Evolutionary conservation across 2,329 filamentous ascomycete species (phyloP), one percentile per base, ranked within the genome.

Genomic region (Emergomyces orientalis): DNA sequence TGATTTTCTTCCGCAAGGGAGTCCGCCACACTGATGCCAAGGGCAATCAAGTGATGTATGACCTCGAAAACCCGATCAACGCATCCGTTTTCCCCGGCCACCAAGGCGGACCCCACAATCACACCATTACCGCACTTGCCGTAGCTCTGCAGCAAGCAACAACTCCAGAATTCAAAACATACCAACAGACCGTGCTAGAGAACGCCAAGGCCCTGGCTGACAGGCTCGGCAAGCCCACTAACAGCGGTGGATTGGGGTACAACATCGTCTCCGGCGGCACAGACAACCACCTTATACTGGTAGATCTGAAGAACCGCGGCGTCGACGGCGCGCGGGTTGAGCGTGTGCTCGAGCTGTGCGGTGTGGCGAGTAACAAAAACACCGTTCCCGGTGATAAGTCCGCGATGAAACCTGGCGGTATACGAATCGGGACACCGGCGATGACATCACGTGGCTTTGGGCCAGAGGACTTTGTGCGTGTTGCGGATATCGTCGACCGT

Each of bases 1-100:
- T 99, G 94, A 99, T 99, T 81, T 99, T 99, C 86, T 99, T 92
- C 87, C 90, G 94, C 79, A 97, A 96, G 83, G 94, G 94, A 67
- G 88, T 97, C 65, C 89, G 93, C 73, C 91, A 88, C 72, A 88
- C 88, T 62, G 90, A 97, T 75, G 97, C 97, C 85, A 87, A 89
- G 65, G 91, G 91, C 72, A 93, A 96, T 80, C 85, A 93, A 82
- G 88, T 84, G 60, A 81, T 92, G 71, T 99, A 97, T 77, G 91
- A 99, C 73, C 86, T 99, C 41, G 94, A 99, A 82, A 86, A 87
- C 70, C 90, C 91, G 63, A 99, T 99, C 83, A 99, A 99, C 82
- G 92, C 95, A 78, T 97, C 94, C 63, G 94, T 99, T 76, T 99
- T 99, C 86, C 94, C 94, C 63, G 94, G 94, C 65, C 94, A 99